Evolutionary conservation across 352 stramenopile species (phyloP).

Genomic region (Phytophthora pistaciae): DNA sequence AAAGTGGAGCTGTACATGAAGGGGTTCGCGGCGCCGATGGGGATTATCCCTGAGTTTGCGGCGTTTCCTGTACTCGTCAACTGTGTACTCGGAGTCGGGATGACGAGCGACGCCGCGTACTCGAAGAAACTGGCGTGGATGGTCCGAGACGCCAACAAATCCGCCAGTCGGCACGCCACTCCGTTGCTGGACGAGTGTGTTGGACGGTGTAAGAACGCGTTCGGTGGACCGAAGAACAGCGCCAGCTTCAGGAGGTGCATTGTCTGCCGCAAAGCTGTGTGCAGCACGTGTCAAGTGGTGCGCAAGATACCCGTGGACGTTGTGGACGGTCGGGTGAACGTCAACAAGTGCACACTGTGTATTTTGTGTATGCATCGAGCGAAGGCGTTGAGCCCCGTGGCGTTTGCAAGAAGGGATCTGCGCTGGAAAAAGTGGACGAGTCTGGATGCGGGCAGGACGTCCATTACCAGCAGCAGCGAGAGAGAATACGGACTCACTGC

Average conservation of each 20-base stretch:
- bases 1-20: slow-evolving; percentile 56
- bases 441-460: slow-evolving; percentile 18
- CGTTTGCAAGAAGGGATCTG: slow-evolving; percentile 36
- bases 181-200: slow-evolving; percentile 33
- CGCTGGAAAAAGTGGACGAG: slow-evolving; percentile 32
- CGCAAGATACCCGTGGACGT: slow-evolving; percentile 40
- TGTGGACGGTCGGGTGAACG: slow-evolving; percentile 28
- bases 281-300: slow-evolving; percentile 42
- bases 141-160: slow-evolving; percentile 38
- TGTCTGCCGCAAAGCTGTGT: slow-evolving; percentile 40
- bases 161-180: slow-evolving; percentile 2
- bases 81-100: slow-evolving; percentile 47
- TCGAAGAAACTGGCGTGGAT: slow-evolving; percentile 63
- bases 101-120: slow-evolving; percentile 44
- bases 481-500: slow-evolving; percentile 9
- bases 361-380: slow-evolving; percentile 47
- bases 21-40: slow-evolving; percentile 45
- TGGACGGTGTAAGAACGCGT: slow-evolving; percentile 38
- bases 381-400: slow-evolving; percentile 28
- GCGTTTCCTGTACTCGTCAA: slow-evolving; percentile 41
- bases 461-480: slow-evolving; percentile 35
- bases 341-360: slow-evolving; percentile 45
- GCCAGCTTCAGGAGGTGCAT: slow-evolving; percentile 37
- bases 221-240: slow-evolving; percentile 28
- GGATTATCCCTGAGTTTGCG: slow-evolving; percentile 33